Evolutionary conservation across 2,329 filamentous ascomycete species (phyloP).

Genomic region (Graphium sp.): DNA sequence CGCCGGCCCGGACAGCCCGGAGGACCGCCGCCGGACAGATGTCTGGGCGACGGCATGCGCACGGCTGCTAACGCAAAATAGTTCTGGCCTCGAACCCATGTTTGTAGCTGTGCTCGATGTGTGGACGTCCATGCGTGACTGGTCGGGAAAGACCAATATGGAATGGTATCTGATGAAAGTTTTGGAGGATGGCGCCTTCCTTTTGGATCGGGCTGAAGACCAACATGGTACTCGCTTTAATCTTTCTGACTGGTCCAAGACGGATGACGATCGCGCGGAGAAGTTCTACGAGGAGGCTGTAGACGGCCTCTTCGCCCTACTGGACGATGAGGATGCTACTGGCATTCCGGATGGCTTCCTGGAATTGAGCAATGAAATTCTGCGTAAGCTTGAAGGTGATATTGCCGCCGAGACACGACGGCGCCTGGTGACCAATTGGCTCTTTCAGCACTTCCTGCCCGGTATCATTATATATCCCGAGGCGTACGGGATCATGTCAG

Average conservation of each 20-base stretch:
- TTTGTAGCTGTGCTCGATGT: slow-evolving; percentile 73
- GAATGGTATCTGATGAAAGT: slow-evolving; percentile 93
- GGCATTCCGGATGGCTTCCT: slow-evolving; percentile 77
- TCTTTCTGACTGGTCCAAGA: slow-evolving; percentile 54
- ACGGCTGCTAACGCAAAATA: slow-evolving; percentile 61
- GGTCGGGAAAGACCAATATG: slow-evolving; percentile 78
- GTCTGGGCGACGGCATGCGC: slow-evolving; percentile 84
- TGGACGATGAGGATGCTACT: slow-evolving; percentile 70
- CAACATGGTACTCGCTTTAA: slow-evolving; percentile 57
- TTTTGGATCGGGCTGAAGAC: slow-evolving; percentile 73
- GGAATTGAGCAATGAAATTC: slow-evolving; percentile 69
- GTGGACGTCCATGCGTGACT: slow-evolving; percentile 75
- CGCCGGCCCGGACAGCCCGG: slow-evolving; percentile 62
- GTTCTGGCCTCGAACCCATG: slow-evolving; percentile 62
- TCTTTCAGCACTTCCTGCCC: slow-evolving; percentile 76
- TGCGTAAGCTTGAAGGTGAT: slow-evolving; percentile 58
- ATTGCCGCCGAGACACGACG: slow-evolving; percentile 59
- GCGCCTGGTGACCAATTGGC: slow-evolving; percentile 80
- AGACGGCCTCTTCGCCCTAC: slow-evolving; percentile 63
- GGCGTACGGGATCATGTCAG: slow-evolving; percentile 60
- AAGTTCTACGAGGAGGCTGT: slow-evolving; percentile 80
- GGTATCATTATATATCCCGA: slow-evolving; percentile 81
- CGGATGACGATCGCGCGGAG: slow-evolving; percentile 68
- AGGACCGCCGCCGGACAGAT: slow-evolving; percentile 64
- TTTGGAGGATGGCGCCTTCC: slow-evolving; percentile 79